Evolutionary conservation across 805 yeast species (phyloP), one percentile per base, ranked within the genome.

Genomic region (Candida methanosorbosa): DNA sequence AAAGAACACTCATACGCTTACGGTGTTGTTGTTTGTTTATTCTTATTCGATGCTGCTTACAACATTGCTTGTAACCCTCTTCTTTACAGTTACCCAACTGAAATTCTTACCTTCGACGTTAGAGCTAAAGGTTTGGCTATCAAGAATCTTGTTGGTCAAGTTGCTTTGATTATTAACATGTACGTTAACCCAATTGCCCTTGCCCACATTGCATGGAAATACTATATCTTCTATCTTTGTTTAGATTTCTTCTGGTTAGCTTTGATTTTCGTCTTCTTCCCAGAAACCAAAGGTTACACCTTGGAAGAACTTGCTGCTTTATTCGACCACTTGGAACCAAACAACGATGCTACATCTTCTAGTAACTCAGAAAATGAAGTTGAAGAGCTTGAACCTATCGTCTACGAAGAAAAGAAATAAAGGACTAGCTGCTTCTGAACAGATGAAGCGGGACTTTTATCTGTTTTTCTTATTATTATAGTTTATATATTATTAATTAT

Each of bases 121-220:
- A 70, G 82, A 57, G 68, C 81, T 13, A 60, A 72, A 40, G 83
- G 84, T 43, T 75, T 77, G 80, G 71, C 83, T 15, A 35, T 42
- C 9, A 40, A 40, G 17, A 35, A 41, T 37, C 40, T 44, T 17
- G 30, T 28, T 29, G 28, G 39, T 29, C 39, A 46, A 31, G 38
- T 37, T 16, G 35, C 42, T 16, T 35, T 38, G 21, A 36, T 52
- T 28, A 40, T 46, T 44, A 46, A 44, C 25, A 41, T 42, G 12
- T 49, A 45, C 26, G 48, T 45, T 25, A 50, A 48, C 31, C 55
- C 67, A 14, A 54, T 63, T 39, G 67, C 64, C 18, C 49, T 63
- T 56, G 57, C 51, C 34, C 50, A 56, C 22, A 51, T 62, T 37
- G 57, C 50, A 21, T 60, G 66, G 64, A 50, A 50, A 36, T 58